phyloP scores from a whole-genome alignment of 305 asterid genomes.

The Fraxinus sp. region DNA sequence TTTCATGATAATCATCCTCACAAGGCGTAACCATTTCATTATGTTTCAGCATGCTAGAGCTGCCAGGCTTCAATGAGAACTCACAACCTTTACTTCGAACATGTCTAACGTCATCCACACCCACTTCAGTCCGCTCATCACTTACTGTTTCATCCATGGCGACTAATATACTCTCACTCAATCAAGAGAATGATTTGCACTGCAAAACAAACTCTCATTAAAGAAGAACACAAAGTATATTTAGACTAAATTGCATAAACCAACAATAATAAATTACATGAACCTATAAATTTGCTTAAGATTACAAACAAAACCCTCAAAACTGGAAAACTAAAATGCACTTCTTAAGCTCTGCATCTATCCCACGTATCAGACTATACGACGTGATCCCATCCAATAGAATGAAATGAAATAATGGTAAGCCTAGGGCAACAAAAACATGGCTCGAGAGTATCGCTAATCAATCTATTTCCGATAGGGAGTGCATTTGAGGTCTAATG shows the following conservation, averaged over 20 bases:
- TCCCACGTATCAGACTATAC: neutral
- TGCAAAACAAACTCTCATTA: conserved; percentile 23
- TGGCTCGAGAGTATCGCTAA: too few relatives aligned
- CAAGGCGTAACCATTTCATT: conserved; percentile 66
- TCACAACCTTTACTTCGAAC: conserved; percentile 48
- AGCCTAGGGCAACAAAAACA: too few relatives aligned
- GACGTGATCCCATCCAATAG: neutral
- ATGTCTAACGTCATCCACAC: conserved; percentile 40
- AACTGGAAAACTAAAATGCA: conserved; percentile 4
- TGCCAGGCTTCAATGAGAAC: conserved; percentile 48
- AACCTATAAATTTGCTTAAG: neutral
- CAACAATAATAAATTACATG: conserved; percentile 6
- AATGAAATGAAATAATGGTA: too few relatives aligned
- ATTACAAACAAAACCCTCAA: conserved; percentile 2
- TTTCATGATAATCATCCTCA: conserved; percentile 41
- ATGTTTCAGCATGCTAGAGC: conserved; percentile 51
- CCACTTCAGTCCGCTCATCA: conserved; percentile 50
- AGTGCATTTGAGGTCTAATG: too few relatives aligned
- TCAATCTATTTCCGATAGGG: too few relatives aligned
- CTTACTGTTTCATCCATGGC: conserved; percentile 60
- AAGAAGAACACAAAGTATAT: conserved; percentile 6
- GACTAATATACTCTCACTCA: conserved; percentile 36
- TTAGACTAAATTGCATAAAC: conserved; percentile 1
- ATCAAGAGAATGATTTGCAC: conserved; percentile 25
- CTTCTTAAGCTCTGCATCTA: neutral